Conservation (phyloP, 345 rosid species). For the Brassica carinata region DNA sequence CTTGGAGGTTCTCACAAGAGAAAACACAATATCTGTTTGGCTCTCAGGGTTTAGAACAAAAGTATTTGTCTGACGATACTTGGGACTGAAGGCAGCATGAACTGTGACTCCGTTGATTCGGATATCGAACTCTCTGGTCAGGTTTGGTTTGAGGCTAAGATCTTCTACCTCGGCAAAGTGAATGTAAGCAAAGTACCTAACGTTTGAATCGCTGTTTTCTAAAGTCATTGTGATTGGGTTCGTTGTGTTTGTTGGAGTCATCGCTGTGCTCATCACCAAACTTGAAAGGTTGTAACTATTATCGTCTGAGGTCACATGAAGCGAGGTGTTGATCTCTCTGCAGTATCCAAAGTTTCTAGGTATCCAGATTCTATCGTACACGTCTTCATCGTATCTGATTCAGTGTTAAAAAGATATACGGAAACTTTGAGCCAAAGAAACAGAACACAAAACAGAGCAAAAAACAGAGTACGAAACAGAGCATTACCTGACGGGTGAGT, state of each 20-base stretch:
- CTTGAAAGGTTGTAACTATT: slow-evolving; percentile 32
- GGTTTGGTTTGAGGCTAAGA: slow-evolving; percentile 32
- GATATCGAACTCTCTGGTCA: slow-evolving; percentile 43
- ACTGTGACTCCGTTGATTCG: slow-evolving; percentile 5
- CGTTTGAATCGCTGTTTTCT: slow-evolving; percentile 1
- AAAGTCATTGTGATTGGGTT: background rate
- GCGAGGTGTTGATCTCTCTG: slow-evolving; percentile 15
- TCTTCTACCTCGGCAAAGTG: slow-evolving; percentile 55
- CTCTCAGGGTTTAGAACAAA: slow-evolving; percentile 17
- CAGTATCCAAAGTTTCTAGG: background rate
- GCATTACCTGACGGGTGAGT: slow-evolving; percentile 28
- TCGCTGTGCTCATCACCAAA: slow-evolving; percentile 43
- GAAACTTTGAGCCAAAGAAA: background rate
- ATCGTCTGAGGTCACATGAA: background rate
- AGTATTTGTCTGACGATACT: slow-evolving; percentile 35
- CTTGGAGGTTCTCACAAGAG: slow-evolving; percentile 9
- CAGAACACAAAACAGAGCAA: background rate
- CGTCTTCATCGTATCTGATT: background rate
- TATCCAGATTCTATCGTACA: background rate
- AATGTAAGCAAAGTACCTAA: slow-evolving; percentile 42
- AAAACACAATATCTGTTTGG: background rate
- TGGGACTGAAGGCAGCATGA: slow-evolving; percentile 33
- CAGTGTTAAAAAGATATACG: background rate
- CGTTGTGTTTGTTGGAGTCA: slow-evolving; percentile 30
- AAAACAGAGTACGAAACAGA: background rate